Percentiles rank a stretch among this genome's conserved stretches.
These are phyloP conservation scores for Rhizoclosmatium sp. DNA, from an alignment of 192 early-diverging fungal genomes.

Conservation along the genomic window DNA sequence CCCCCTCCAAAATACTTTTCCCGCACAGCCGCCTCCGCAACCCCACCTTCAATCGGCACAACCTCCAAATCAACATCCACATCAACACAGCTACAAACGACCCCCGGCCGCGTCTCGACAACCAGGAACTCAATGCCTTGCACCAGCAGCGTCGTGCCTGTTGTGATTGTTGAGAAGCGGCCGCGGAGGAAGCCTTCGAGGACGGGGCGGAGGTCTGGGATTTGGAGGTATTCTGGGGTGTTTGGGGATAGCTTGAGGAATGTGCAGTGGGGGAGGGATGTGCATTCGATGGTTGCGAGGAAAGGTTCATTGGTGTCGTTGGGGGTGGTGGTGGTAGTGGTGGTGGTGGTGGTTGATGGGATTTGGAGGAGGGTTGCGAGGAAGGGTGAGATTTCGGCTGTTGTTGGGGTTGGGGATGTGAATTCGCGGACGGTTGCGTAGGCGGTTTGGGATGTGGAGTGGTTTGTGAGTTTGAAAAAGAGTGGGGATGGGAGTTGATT, in stretches of 20 bases:
- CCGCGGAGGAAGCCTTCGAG: background rate
- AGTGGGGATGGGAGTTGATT: slow-evolving; percentile 17
- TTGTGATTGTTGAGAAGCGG: background rate
- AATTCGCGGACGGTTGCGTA: slow-evolving; percentile 34
- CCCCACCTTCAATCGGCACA: slow-evolving; percentile 24
- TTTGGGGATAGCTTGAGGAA: slow-evolving; percentile 32
- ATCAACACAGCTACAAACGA: slow-evolving; percentile 36
- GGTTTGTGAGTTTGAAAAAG: slow-evolving; percentile 19
- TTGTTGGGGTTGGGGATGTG: background rate
- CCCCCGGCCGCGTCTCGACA: slow-evolving; percentile 14
- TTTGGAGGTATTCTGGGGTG: slow-evolving; percentile 29
- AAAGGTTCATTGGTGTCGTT: background rate
- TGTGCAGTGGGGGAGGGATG: slow-evolving; percentile 30
- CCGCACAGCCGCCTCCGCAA: slow-evolving; percentile 30
- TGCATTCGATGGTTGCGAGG: background rate
- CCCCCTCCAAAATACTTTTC: slow-evolving; percentile 22
- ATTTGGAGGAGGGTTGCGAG: slow-evolving; percentile 1
- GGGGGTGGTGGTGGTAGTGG: background rate
- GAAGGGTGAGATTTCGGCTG: slow-evolving; percentile 5
- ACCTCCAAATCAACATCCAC: slow-evolving; percentile 38
- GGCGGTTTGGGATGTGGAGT: background rate
- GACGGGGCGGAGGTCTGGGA: slow-evolving; percentile 27
- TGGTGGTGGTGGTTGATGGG: background rate
- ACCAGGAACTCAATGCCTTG: slow-evolving; percentile 31
- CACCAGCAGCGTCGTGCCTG: background rate